Evolutionary conservation across 306 rosid species (phyloP), one percentile per base, ranked within the genome.

Genomic region (Trifolium subterraneum): DNA sequence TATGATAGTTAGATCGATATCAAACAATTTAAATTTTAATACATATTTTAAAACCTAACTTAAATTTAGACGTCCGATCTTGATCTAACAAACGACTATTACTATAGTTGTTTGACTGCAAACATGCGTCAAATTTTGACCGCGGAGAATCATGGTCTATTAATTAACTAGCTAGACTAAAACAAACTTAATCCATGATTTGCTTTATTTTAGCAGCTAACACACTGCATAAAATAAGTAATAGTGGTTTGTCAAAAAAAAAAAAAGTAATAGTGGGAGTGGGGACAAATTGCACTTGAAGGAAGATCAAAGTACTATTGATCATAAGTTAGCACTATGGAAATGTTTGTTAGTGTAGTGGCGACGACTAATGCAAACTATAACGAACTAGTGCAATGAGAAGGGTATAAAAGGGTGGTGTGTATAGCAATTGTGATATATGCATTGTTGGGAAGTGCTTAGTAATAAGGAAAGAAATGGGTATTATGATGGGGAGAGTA

Each of bases 321-420:
- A 69, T 82, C 75, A 56, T 82, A 58, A 55, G 14, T 29, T 48
- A 76, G 81, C 81, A 75, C 79, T 71, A 65, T 25, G 78, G 14
- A 48, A n/a, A 25, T 29, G 82, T 78, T 74, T 70, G 80, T 69
- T 78, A 11, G n/a, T 2, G 14, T 35, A 60, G 42, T 63, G 12
- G 83, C 64, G 74, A 71, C 80, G 78, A 70, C 48, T 27, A 45
- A 27, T 39, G 45, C 62, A 38, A 29, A 42, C 61, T 22, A 55
- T 71, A 39, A 63, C 20, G 25, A 38, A 1, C 29, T 16, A 20
- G 19, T 70, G 70, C 56, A 76, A 63, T 65, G 75, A 41, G 44
- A 70, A 65, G 79, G 64, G 73, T 79, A 79, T 78, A 70, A 70
- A 74, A 71, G 51, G 86, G 60, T 63, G 56, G 39, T 74, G 1